Conservation (phyloP, 805 yeast species). For the Teunomyces aglyptinius region DNA sequence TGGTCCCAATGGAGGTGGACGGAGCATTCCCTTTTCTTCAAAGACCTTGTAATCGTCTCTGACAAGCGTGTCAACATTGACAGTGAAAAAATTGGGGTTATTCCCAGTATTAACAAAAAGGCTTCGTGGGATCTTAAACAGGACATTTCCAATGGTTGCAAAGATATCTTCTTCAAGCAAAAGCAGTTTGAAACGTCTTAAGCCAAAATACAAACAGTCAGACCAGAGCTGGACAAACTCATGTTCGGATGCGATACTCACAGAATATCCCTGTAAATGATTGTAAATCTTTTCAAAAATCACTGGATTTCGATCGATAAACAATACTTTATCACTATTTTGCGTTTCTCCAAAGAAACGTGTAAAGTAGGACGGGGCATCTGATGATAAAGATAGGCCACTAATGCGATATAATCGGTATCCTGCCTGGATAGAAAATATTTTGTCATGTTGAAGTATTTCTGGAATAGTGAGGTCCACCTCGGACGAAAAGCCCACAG, state of each 20-base stretch:
- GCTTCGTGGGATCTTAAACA: conserved; percentile 58
- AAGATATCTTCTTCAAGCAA: conserved; percentile 55
- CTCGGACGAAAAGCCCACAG: conserved; percentile 16
- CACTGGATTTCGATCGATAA: conserved; percentile 71
- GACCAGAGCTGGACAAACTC: conserved; percentile 60
- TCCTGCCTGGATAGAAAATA: conserved; percentile 73
- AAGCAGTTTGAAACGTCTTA: conserved; percentile 52
- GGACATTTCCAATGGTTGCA: conserved; percentile 55
- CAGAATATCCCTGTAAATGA: conserved; percentile 80
- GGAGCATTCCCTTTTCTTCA: conserved; percentile 44
- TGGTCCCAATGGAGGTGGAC: conserved; percentile 80
- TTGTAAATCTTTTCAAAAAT: conserved; percentile 63
- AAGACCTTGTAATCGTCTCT: conserved; percentile 42
- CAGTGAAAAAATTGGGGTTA: conserved; percentile 70
- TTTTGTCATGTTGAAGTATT: conserved; percentile 64
- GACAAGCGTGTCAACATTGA: conserved; percentile 54
- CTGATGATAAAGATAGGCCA: conserved; percentile 84
- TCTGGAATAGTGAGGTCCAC: conserved; percentile 46
- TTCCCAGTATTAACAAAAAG: conserved; percentile 64
- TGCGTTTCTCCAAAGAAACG: conserved; percentile 50
- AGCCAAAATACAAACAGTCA: conserved; percentile 71
- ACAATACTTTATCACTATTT: conserved; percentile 44
- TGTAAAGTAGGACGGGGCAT: conserved; percentile 87
- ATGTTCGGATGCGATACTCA: conserved; percentile 57
- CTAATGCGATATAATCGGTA: conserved; percentile 58